Evolutionary conservation across 257 asterid genomes (phyloP).

Genomic region (Plantago major): DNA sequence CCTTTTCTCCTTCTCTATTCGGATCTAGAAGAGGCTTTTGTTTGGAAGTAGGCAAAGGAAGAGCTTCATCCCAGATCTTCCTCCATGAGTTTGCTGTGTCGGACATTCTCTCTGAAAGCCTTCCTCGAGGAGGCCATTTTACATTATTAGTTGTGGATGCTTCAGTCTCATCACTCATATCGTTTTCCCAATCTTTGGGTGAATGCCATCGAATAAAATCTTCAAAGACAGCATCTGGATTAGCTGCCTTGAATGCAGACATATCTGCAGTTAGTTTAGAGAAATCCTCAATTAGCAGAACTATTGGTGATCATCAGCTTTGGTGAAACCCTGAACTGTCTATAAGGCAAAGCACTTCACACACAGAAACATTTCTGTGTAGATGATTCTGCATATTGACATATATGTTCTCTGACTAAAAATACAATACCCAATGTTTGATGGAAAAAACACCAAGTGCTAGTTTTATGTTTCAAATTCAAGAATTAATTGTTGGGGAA

Average conservation of each 20-base stretch:
- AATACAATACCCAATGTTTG: too few relatives aligned
- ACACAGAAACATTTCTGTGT: too few relatives aligned
- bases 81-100: constrained; percentile 85
- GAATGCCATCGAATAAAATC: constrained; percentile 99
- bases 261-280: constrained; percentile 57
- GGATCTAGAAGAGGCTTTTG: constrained; percentile 94
- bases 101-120: constrained; percentile 89
- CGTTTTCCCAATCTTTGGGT: constrained; percentile 92
- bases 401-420: too few relatives aligned
- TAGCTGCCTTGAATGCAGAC: constrained; percentile 96
- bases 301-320: not conserved
- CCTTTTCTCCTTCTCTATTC: constrained; percentile 97
- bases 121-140: constrained; percentile 91
- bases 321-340: too few relatives aligned
- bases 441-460: too few relatives aligned
- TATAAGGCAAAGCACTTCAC: too few relatives aligned
- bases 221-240: constrained; percentile 90
- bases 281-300: constrained; percentile 13
- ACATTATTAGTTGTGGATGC: constrained; percentile 29
- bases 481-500: too few relatives aligned
- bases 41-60: constrained; percentile 60
- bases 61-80: constrained; percentile 78
- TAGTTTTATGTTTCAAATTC: too few relatives aligned
- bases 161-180: constrained; percentile 30
- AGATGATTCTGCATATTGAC: too few relatives aligned